Percentiles rank a stretch among this genome's conserved stretches.
These are phyloP conservation scores for Solanum rostratum DNA, from an alignment of 257 asterid species.

Conservation along the genomic window DNA sequence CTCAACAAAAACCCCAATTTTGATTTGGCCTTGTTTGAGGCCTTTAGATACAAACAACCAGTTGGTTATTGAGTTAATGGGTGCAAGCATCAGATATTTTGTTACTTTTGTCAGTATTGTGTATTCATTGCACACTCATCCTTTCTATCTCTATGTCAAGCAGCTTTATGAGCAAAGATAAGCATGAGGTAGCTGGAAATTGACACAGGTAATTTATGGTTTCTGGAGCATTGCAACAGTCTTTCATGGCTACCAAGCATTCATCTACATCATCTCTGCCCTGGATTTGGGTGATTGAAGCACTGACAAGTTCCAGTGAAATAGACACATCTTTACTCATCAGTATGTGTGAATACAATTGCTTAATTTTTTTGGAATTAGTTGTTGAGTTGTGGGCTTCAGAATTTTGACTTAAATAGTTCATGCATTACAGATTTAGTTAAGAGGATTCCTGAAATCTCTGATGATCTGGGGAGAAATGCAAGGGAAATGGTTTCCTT, in stretches of 20 bases:
- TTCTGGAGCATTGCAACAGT: conserved; percentile 16
- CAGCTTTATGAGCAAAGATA: not conserved
- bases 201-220: not conserved
- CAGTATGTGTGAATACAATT: conserved; percentile 18
- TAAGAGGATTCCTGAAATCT: conserved; percentile 27
- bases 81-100: not conserved
- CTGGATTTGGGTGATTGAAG: conserved; percentile 51
- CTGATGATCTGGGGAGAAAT: conserved; percentile 30
- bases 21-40: not conserved
- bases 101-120: not conserved
- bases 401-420: conserved; percentile 1
- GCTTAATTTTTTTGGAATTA: not conserved
- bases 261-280: conserved; percentile 29
- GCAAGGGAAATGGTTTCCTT: conserved; percentile 42
- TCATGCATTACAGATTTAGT: conserved; percentile 30
- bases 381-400: not conserved
- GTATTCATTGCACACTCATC: not conserved
- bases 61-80: not conserved
- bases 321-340: conserved; percentile 34
- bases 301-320: conserved; percentile 31
- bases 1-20: not conserved
- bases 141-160: not conserved
- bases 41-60: not conserved
- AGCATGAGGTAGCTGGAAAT: not conserved
- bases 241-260: conserved; percentile 26